Evolutionary conservation across 768 basidiomycete genomes (phyloP).

Genomic region (Leccinum disarticulatum): DNA sequence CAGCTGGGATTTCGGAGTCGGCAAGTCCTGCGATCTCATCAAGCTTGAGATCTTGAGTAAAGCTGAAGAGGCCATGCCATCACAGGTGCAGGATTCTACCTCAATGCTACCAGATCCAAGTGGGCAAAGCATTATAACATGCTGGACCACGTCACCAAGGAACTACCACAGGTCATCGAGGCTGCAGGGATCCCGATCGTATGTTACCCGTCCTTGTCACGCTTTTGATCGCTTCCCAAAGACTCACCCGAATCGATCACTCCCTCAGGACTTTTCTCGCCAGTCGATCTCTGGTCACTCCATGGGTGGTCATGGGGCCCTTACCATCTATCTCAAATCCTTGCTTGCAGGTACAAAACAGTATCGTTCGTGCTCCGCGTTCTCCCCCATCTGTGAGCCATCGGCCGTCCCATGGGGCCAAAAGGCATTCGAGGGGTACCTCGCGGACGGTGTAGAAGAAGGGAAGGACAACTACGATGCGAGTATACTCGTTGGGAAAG

Average conservation of each 20-base stretch:
- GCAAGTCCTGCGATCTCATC: constrained; percentile 33
- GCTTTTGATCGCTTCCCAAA: neutral
- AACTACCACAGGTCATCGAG: constrained; percentile 79
- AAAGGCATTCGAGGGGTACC: constrained; percentile 88
- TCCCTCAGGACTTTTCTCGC: constrained; percentile 69
- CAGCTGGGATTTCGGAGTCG: constrained; percentile 90
- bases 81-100: constrained; percentile 86
- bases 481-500: constrained; percentile 70
- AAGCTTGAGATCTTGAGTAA: neutral
- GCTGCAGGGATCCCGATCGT: constrained; percentile 77
- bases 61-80: constrained; percentile 2
- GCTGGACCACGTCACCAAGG: constrained; percentile 79
- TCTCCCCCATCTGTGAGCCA: constrained; percentile 85
- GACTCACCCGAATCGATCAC: neutral
- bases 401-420: constrained; percentile 86
- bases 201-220: constrained; percentile 26
- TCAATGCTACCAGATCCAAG: constrained; percentile 81
- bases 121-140: constrained; percentile 83
- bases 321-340: constrained; percentile 84
- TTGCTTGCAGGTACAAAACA: constrained; percentile 48
- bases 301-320: constrained; percentile 97
- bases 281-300: constrained; percentile 95
- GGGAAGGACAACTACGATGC: constrained; percentile 79
- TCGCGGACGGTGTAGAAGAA: constrained; percentile 74
- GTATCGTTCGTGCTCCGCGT: constrained; percentile 88